Conservation (phyloP, 331 rosid genomes). For the Cydonia oblonga region DNA sequence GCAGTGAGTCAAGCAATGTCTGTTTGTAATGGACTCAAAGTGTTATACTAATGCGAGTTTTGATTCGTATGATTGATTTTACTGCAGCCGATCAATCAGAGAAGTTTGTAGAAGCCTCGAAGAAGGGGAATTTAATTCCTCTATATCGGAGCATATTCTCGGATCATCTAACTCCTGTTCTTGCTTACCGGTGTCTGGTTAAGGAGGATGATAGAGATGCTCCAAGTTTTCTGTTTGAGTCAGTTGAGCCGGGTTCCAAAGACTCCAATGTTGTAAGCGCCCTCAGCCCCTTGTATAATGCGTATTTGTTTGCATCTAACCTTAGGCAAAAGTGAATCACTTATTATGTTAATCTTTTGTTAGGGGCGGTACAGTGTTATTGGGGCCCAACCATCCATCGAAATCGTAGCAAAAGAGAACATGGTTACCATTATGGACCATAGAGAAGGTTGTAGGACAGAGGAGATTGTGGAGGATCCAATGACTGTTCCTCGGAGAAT, state of each 20-base stretch:
- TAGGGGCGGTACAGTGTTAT: conserved; percentile 84
- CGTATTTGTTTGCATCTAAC: neutral
- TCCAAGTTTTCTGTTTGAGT: conserved; percentile 85
- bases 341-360: neutral
- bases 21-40: neutral
- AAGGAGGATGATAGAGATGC: conserved; percentile 82
- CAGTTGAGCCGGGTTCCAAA: conserved; percentile 62
- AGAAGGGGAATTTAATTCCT: conserved; percentile 71
- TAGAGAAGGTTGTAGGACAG: conserved; percentile 37
- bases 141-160: conserved; percentile 54
- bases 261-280: conserved; percentile 45
- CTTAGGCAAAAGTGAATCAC: neutral
- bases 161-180: conserved; percentile 82
- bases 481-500: conserved; percentile 63
- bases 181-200: conserved; percentile 78
- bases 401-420: conserved; percentile 79
- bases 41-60: neutral
- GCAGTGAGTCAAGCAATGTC: neutral
- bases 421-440: conserved; percentile 75
- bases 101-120: conserved; percentile 53
- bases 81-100: conserved; percentile 37
- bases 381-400: conserved; percentile 79
- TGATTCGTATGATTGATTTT: conserved; percentile 2
- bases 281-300: neutral
- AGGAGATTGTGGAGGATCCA: conserved; percentile 72